Conservation (phyloP, 257 asterid species). For the Solanum chaucha region DNA sequence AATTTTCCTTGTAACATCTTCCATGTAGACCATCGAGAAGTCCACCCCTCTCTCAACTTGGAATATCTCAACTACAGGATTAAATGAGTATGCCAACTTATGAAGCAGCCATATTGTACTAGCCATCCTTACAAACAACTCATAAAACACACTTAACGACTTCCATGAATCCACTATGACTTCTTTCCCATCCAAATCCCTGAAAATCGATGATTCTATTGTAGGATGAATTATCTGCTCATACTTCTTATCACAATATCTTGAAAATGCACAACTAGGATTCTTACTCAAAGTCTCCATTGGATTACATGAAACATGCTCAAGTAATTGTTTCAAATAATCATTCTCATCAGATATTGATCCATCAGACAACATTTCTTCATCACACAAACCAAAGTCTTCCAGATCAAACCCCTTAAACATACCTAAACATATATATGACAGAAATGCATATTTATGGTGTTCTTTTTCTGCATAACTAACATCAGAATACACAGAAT, state of each 20-base stretch:
- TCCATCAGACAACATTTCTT: constrained; percentile 20
- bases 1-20: constrained; percentile 55
- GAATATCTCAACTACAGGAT: constrained; percentile 72
- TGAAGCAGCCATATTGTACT: constrained; percentile 93
- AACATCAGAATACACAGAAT: constrained; percentile 45
- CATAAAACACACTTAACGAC: constrained; percentile 64
- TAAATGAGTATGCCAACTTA: constrained; percentile 65
- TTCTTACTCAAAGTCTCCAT: constrained; percentile 62
- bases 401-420: constrained; percentile 59
- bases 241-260: constrained; percentile 73
- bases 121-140: constrained; percentile 80
- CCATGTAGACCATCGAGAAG: constrained; percentile 79
- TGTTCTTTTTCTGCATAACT: constrained; percentile 52
- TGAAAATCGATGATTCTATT: constrained; percentile 80
- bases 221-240: constrained; percentile 80
- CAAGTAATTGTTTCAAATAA: constrained; percentile 47
- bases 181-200: constrained; percentile 66
- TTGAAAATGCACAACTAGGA: constrained; percentile 61
- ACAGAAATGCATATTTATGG: constrained; percentile 55
- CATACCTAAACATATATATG: constrained; percentile 70
- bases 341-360: constrained; percentile 11
- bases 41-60: constrained; percentile 75
- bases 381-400: constrained; percentile 40
- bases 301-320: constrained; percentile 65
- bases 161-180: constrained; percentile 82